Evolutionary conservation across 371 early-diverging fungal genomes (phyloP), one percentile per base, ranked within the genome.

Genomic region (Mucor mucedo): DNA sequence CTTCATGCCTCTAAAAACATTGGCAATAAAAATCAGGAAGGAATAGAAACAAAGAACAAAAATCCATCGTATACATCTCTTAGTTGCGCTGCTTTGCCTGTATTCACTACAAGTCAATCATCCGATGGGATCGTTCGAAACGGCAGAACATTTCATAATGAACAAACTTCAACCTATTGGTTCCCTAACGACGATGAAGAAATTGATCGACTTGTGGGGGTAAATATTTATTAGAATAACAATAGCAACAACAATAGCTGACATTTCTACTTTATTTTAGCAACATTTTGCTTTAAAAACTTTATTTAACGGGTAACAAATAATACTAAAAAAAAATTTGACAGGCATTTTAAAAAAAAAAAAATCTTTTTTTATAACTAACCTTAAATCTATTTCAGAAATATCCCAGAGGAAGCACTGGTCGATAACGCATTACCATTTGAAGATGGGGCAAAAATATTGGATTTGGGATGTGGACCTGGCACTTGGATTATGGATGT

Each of bases 401-500:
- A 72, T 53, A 56, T 69, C 9, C 61, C 60, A 42, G 32, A 57
- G 30, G 63, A 50, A 41, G 50, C 44, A 2, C 7, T 60, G 21
- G 32, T 52, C 30, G 21, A 49, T 30, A 14, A 48, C 10, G 29
- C 5, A 0, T n/a, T 61, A 28, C 44, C 55, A 13, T 39, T 62
- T 45, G 30, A 60, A 50, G 21, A 63, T 14, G 65, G 52, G 21
- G 56, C 55, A 4, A 57, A 74, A 29, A 70, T 82, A 2, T 67
- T 83, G 8, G 83, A 80, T 60, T 76, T 84, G 27, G 84, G 84
- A 11, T 84, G 82, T 58, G 84, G 80, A 2, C 80, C 80, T 21
- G 86, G 86, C 7, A 80, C 84, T 14, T 85, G 86, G 86, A 71
- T 81, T 39, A 69, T 85, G 74, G 86, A 86, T 63, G 75, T 84